Evolutionary conservation across 1,284 basidiomycete genomes (phyloP), one percentile per base, ranked within the genome.

Genomic region (Exsudoporus floridanus): DNA sequence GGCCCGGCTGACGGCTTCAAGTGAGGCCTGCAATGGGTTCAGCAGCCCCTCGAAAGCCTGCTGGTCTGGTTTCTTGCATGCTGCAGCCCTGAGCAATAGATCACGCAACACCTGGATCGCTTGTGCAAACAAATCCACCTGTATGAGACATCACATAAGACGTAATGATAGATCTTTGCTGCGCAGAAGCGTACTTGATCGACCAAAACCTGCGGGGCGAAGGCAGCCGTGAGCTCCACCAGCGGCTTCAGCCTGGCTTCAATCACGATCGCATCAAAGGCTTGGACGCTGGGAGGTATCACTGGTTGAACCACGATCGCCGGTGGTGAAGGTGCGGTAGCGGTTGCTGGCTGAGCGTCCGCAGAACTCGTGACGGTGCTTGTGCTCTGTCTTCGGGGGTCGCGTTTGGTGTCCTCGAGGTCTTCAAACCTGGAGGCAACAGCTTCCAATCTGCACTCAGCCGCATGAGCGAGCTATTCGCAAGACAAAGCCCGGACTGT

Each of bases 341-440:
- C 66, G 19, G 18, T 18, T 34, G 50, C 25, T 47, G 75, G 65
- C 21, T 75, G 70, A 18, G 73, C 64, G 39, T 68, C 67, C 6
- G 66, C 62, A 23, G 71, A 60, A 45, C 67, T 62, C 52, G 61
- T 63, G 56, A 69, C 63, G 13, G 66, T 59, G 50, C 57, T 61
- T 38, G 58, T 54, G 39, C 61, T 63, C 52, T 46, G 59, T 51
- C 58, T 70, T 57, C 65, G 59, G 25, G 49, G 55, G 60, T 56
- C 39, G 77, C 75, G 54, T 78, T 71, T 49, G 88, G 53, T 35
- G 33, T 65, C 68, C 27, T 70, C 90, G 55, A 98, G 80, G 69
- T 99, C 96, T 73, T 99, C 96, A 27, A 99, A 83, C 49, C 96
- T 85, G 46, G 92, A 94, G 8, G 94, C 95, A 3, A 94, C 93